phyloP scores from a whole-genome alignment of 1,139 yeast species.

The Taphrina betulina region DNA sequence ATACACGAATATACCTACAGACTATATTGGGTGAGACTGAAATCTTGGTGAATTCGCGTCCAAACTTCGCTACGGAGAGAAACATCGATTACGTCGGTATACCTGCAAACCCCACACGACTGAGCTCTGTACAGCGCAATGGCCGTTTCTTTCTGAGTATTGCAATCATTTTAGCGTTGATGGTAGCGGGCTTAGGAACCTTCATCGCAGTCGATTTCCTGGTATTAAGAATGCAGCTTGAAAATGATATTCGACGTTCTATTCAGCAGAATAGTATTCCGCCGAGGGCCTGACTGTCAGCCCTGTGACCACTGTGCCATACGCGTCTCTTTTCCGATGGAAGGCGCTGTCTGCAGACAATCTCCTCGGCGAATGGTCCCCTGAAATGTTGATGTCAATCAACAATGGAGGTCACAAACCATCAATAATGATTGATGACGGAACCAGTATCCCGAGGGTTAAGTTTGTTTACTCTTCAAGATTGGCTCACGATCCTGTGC shows the following conservation, averaged over 20 bases:
- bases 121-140: background rate
- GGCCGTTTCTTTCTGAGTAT: constrained; percentile 1
- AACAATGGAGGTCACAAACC: no score
- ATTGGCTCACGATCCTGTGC: no score
- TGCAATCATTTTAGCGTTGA: background rate
- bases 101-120: constrained; percentile 4
- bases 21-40: constrained; percentile 28
- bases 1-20: constrained; percentile 20
- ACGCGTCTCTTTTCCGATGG: no score
- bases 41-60: constrained; percentile 20
- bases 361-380: no score
- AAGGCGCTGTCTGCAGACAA: no score
- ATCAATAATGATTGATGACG: no score
- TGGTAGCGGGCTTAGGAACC: background rate
- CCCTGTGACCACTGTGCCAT: no score
- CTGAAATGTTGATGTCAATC: no score
- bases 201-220: constrained; percentile 6
- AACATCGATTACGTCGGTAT: constrained; percentile 23
- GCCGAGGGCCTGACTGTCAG: no score
- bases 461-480: no score
- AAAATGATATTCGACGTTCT: background rate
- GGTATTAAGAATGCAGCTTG: background rate
- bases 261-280: no score
- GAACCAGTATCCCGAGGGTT: no score
- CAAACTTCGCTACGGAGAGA: constrained; percentile 16